Conservation (phyloP, 2,329 filamentous ascomycete genomes). For the Cordyceps cicadae region DNA sequence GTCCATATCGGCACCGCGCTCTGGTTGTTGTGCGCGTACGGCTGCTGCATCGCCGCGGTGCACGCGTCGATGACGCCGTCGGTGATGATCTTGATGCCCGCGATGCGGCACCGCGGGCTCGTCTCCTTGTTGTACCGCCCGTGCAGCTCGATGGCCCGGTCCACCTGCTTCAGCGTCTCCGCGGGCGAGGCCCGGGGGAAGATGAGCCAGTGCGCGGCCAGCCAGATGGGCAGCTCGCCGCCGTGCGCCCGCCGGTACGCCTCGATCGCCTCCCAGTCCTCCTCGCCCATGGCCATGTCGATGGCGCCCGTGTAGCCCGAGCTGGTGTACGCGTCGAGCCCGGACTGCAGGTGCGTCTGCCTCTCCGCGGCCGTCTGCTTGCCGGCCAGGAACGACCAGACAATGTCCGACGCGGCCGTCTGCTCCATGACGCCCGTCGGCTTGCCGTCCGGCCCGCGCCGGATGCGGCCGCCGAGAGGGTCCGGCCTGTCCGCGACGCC, state of each 20-base stretch:
- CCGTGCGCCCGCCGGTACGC: constrained; percentile 26
- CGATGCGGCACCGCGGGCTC: constrained; percentile 33
- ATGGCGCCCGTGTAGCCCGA: constrained; percentile 42
- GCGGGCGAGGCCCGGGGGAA: constrained; percentile 26
- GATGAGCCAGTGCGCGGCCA: constrained; percentile 44
- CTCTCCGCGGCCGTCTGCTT: constrained; percentile 34
- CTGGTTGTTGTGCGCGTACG: no score
- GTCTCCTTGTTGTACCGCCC: constrained; percentile 20
- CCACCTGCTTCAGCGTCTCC: constrained; percentile 31
- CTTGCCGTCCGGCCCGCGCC: constrained; percentile 33
- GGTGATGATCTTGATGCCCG: no score
- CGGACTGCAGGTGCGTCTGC: constrained; percentile 31
- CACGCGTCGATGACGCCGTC: no score
- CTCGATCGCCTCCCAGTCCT: constrained; percentile 35
- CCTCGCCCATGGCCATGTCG: constrained; percentile 47
- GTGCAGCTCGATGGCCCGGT: constrained; percentile 35
- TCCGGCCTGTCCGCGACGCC: constrained; percentile 31
- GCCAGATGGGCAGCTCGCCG: constrained; percentile 28
- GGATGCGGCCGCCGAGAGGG: constrained; percentile 36
- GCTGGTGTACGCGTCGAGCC: constrained; percentile 35
- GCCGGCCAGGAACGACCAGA: constrained; percentile 39
- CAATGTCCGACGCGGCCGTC: constrained; percentile 33
- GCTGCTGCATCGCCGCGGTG: no score
- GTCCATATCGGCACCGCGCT: constrained; percentile 52
- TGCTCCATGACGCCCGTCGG: constrained; percentile 39